phyloP scores from a whole-genome alignment of 192 early-diverging fungal genomes.

The Coemansia asiatica region DNA sequence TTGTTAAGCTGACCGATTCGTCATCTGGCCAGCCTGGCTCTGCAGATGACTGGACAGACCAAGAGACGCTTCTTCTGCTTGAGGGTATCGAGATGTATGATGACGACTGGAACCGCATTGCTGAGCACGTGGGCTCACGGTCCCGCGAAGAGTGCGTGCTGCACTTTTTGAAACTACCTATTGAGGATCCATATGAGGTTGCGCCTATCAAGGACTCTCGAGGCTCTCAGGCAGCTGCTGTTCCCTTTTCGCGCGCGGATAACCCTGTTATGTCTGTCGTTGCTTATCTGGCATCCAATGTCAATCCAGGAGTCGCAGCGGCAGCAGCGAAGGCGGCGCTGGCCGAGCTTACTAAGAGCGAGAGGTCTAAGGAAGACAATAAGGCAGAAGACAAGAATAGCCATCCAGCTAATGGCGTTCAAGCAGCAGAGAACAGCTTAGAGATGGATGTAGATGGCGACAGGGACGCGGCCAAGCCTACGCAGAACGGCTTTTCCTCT shows the following conservation, averaged over 20 bases:
- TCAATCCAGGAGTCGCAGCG: slow-evolving; percentile 83
- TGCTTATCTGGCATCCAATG: slow-evolving; percentile 82
- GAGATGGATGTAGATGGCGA: slow-evolving; percentile 11
- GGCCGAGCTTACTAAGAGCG: slow-evolving; percentile 59
- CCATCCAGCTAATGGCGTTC: neutral
- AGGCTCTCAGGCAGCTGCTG: slow-evolving; percentile 59
- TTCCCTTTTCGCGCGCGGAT: slow-evolving; percentile 77
- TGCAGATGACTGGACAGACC: slow-evolving; percentile 78
- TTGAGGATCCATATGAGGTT: slow-evolving; percentile 76
- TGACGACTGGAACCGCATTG: slow-evolving; percentile 89
- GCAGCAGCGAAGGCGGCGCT: slow-evolving; percentile 86
- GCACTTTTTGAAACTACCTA: slow-evolving; percentile 85
- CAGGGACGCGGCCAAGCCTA: slow-evolving; percentile 19
- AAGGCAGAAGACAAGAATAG: slow-evolving; percentile 14
- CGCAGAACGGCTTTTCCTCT: slow-evolving; percentile 3
- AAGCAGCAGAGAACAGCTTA: neutral
- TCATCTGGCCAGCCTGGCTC: slow-evolving; percentile 25
- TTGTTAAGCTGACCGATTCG: slow-evolving; percentile 65
- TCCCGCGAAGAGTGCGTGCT: slow-evolving; percentile 89
- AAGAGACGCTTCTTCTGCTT: slow-evolving; percentile 82
- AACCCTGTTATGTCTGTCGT: slow-evolving; percentile 92
- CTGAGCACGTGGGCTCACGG: slow-evolving; percentile 89
- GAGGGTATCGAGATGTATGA: slow-evolving; percentile 94
- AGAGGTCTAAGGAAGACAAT: slow-evolving; percentile 3
- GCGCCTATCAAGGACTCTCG: slow-evolving; percentile 29